phyloP scores from a whole-genome alignment of 352 stramenopile species.

The Saprolegnia parasitica region DNA sequence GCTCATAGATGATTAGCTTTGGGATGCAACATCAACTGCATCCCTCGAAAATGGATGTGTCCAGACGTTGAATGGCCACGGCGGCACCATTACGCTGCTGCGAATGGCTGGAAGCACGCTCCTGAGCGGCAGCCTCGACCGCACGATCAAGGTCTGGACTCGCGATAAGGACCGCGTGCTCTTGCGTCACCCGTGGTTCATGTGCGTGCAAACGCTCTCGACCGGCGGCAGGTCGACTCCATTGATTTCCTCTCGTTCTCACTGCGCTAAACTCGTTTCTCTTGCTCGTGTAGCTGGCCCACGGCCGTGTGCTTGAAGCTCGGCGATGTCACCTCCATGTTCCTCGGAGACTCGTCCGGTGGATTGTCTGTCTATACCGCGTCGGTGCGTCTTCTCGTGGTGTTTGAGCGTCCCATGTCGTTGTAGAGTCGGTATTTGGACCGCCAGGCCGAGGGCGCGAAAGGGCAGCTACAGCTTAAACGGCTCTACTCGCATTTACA shows the following conservation, averaged over 20 bases:
- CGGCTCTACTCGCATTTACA: slow-evolving; percentile 61
- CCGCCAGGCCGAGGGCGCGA: slow-evolving; percentile 22
- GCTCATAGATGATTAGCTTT: slow-evolving; percentile 27
- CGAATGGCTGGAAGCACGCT: slow-evolving; percentile 45
- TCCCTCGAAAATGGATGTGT: slow-evolving; percentile 42
- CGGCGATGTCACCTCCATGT: slow-evolving; percentile 43
- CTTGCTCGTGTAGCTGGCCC: slow-evolving; percentile 53
- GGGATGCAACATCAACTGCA: slow-evolving; percentile 42
- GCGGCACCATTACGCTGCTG: slow-evolving; percentile 48
- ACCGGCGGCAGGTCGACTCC: slow-evolving; percentile 35
- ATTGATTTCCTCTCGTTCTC: neutral
- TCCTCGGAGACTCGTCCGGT: slow-evolving; percentile 58
- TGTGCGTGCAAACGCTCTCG: slow-evolving; percentile 51
- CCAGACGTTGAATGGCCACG: slow-evolving; percentile 58
- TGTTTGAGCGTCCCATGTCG: neutral
- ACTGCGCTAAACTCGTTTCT: too few species aligned
- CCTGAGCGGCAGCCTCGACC: slow-evolving; percentile 67
- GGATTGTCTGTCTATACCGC: slow-evolving; percentile 55
- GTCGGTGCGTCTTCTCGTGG: slow-evolving; percentile 26
- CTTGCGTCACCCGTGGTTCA: slow-evolving; percentile 65
- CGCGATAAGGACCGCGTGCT: slow-evolving; percentile 47
- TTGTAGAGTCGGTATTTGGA: neutral
- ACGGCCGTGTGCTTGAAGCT: slow-evolving; percentile 51
- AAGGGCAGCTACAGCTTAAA: slow-evolving; percentile 53
- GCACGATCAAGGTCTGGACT: slow-evolving; percentile 65